phyloP scores from a whole-genome alignment of 2,329 filamentous ascomycete species.

The Metarhizium anisopliae region DNA sequence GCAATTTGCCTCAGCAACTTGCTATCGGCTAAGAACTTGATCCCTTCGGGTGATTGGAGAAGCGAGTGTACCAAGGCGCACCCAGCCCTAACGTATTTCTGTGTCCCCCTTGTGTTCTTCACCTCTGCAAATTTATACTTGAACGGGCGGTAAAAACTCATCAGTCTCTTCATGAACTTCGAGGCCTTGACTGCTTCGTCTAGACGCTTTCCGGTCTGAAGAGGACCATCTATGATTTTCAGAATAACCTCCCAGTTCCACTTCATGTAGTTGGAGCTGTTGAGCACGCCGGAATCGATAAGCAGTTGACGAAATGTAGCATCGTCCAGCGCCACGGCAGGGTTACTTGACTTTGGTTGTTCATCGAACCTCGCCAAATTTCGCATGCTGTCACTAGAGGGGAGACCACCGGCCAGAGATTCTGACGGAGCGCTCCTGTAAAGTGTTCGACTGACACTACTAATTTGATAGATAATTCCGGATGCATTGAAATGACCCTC shows the following conservation, averaged over 20 bases:
- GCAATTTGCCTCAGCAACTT: slow-evolving; percentile 90
- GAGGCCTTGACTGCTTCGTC: slow-evolving; percentile 92
- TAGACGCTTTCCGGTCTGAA: slow-evolving; percentile 82
- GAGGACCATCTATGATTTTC: slow-evolving; percentile 82
- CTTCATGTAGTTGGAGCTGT: slow-evolving; percentile 82
- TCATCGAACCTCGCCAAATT: slow-evolving; percentile 47
- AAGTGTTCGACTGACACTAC: slow-evolving; percentile 88
- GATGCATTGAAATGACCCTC: slow-evolving; percentile 73
- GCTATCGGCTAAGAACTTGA: slow-evolving; percentile 79
- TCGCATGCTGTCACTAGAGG: slow-evolving; percentile 35
- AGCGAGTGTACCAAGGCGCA: slow-evolving; percentile 82
- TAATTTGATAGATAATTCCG: slow-evolving; percentile 93
- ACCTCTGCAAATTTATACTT: slow-evolving; percentile 91
- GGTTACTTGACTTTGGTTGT: slow-evolving; percentile 38
- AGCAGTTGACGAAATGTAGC: slow-evolving; percentile 55
- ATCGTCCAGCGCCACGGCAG: slow-evolving; percentile 44
- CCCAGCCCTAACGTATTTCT: slow-evolving; percentile 85
- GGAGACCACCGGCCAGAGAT: slow-evolving; percentile 25
- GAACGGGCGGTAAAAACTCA: slow-evolving; percentile 94
- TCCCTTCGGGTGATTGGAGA: slow-evolving; percentile 76
- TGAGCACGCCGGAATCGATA: slow-evolving; percentile 76
- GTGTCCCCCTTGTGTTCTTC: slow-evolving; percentile 83
- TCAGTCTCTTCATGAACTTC: slow-evolving; percentile 89
- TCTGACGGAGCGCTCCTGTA: slow-evolving; percentile 62
- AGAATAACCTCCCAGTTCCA: slow-evolving; percentile 97